Conservation (phyloP, 2,329 filamentous ascomycete genomes). For the Cladosporium austrohemisphaericum region DNA sequence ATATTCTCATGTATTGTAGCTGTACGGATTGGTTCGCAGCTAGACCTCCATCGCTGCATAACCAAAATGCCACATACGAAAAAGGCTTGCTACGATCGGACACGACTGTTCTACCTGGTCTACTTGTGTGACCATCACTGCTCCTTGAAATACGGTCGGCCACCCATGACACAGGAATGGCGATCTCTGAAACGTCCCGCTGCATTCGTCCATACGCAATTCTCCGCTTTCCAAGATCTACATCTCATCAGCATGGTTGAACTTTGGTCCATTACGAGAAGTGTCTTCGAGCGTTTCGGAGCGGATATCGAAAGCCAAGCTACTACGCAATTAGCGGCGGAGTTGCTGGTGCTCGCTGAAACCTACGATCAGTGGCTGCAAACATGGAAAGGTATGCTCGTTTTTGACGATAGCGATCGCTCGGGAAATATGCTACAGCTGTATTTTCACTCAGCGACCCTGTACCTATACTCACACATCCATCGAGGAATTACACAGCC, state of each 20-base stretch:
- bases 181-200: constrained; percentile 29
- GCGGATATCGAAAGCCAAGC: constrained; percentile 28
- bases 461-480: constrained; percentile 29
- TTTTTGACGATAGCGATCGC: constrained; percentile 23
- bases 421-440: constrained; percentile 28
- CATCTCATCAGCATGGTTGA: constrained; percentile 28
- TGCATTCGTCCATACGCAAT: constrained; percentile 32
- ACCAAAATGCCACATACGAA: constrained; percentile 34
- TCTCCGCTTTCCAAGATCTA: constrained; percentile 30
- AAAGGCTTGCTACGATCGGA: constrained; percentile 32
- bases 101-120: constrained; percentile 39
- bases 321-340: constrained; percentile 31
- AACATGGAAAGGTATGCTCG: constrained; percentile 28
- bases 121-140: constrained; percentile 41
- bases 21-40: constrained; percentile 38
- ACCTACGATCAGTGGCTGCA: constrained; percentile 26
- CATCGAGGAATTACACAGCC: constrained; percentile 27
- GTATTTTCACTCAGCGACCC: constrained; percentile 29
- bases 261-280: constrained; percentile 26
- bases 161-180: constrained; percentile 36
- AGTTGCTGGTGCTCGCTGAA: constrained; percentile 27
- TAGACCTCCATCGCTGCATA: constrained; percentile 39
- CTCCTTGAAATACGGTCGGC: constrained; percentile 36
- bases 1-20: constrained; percentile 19
- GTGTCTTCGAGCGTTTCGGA: constrained; percentile 30